A percentile compares a stretch with the other conserved stretches of the same genome.
Conservation (phyloP, 306 rosid genomes). For the Cicer pinnatifidum region DNA sequence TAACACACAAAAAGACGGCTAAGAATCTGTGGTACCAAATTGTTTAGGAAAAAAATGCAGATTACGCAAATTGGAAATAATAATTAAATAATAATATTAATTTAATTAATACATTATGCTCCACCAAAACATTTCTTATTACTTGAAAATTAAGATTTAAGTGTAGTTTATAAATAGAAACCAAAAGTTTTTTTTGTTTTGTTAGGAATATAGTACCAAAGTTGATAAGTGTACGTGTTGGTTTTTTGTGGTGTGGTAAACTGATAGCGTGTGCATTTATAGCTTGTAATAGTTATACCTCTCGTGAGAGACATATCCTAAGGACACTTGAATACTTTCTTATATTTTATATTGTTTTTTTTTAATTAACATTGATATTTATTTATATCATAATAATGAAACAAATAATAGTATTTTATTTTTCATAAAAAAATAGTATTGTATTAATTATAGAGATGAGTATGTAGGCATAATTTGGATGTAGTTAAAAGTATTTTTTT, state of each 20-base stretch:
- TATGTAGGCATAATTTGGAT: not conserved
- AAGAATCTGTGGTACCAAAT: conserved; percentile 43
- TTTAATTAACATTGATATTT: too few species aligned
- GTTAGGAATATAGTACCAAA: not conserved
- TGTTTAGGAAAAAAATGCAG: not conserved
- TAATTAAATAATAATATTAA: not conserved
- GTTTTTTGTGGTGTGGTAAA: conserved; percentile 10
- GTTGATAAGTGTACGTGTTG: conserved; percentile 17
- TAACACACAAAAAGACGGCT: conserved; percentile 60
- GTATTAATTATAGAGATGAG: too few species aligned
- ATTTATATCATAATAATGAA: too few species aligned
- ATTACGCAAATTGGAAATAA: conserved; percentile 14
- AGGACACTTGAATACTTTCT: not conserved
- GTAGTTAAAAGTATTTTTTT: not conserved
- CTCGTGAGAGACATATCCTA: conserved; percentile 3
- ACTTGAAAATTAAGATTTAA: too few species aligned
- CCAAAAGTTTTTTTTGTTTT: too few species aligned
- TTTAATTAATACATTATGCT: too few species aligned
- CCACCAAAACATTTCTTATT: too few species aligned
- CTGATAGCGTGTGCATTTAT: not conserved
- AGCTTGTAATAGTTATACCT: not conserved
- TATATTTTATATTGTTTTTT: not conserved
- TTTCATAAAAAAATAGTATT: too few species aligned
- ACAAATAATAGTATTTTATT: too few species aligned
- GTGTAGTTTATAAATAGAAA: too few species aligned